Evolutionary conservation across 2,329 filamentous ascomycete genomes (phyloP).

Genomic region (Aaosphaeria arxii): DNA sequence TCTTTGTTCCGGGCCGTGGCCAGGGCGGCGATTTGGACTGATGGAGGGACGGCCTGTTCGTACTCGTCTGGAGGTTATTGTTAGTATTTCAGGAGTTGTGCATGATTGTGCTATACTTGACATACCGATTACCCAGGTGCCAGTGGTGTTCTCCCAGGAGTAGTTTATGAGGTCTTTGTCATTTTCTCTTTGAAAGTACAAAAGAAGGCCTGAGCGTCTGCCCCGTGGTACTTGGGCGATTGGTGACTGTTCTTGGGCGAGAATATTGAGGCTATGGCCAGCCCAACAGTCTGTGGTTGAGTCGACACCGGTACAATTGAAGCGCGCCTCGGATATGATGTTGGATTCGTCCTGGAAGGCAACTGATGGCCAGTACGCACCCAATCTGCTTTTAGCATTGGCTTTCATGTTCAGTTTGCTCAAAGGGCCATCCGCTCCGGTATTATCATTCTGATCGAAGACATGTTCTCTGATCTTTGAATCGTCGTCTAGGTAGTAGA

Average conservation of each 20-base stretch:
- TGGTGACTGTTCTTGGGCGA: background rate
- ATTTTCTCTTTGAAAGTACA: background rate
- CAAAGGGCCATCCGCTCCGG: background rate
- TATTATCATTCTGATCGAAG: constrained; percentile 1
- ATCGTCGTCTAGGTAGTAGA: constrained; percentile 4
- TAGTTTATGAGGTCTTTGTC: background rate
- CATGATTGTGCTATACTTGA: background rate
- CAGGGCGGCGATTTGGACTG: background rate
- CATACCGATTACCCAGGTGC: background rate
- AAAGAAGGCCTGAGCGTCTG: background rate
- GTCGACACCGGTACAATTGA: background rate
- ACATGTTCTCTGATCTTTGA: constrained; percentile 1
- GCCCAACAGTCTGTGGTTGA: background rate
- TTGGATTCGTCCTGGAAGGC: background rate
- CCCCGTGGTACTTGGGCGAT: background rate
- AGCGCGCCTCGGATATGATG: background rate
- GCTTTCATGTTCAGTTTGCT: constrained; percentile 1
- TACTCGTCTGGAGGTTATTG: background rate
- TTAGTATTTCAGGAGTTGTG: background rate
- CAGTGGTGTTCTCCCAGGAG: background rate
- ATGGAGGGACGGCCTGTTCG: background rate
- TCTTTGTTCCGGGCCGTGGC: background rate
- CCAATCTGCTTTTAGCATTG: background rate
- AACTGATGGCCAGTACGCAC: constrained; percentile 1
- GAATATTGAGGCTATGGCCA: background rate